Percentiles rank a stretch among this genome's conserved stretches.
Conservation (phyloP, 805 yeast genomes). For the Ogataea angusta region DNA sequence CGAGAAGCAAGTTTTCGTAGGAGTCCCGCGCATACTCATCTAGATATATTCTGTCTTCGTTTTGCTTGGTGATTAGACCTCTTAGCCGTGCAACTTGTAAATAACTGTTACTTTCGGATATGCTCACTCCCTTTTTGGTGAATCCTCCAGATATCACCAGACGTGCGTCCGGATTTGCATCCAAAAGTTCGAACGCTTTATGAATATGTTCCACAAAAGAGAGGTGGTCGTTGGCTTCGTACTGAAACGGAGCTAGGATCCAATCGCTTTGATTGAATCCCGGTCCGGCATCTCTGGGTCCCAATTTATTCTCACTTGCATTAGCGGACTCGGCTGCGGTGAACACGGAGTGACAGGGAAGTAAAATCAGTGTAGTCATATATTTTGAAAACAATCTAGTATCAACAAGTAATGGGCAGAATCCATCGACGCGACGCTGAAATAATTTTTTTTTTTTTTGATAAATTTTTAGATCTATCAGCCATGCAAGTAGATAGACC, state of each 20-base stretch:
- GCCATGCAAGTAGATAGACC: slow-evolving; percentile 11
- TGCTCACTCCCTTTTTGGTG: slow-evolving; percentile 54
- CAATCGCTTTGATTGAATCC: slow-evolving; percentile 57
- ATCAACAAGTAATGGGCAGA: too few relatives aligned
- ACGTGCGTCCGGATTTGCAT: slow-evolving; percentile 19
- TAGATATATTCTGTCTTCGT: slow-evolving; percentile 34
- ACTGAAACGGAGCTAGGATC: slow-evolving; percentile 65
- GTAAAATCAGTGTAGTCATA: slow-evolving; percentile 37
- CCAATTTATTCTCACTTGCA: neutral
- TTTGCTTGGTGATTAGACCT: slow-evolving; percentile 17
- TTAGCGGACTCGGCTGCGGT: slow-evolving; percentile 7
- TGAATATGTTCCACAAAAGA: slow-evolving; percentile 62
- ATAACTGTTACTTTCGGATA: slow-evolving; percentile 58
- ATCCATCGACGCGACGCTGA: slow-evolving; percentile 5
- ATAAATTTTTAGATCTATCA: slow-evolving; percentile 5
- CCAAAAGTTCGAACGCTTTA: slow-evolving; percentile 38
- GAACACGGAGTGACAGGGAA: slow-evolving; percentile 43
- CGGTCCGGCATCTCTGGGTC: slow-evolving; percentile 23
- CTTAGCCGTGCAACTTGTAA: slow-evolving; percentile 40
- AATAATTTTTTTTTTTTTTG: slow-evolving; percentile 2
- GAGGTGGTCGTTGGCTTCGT: slow-evolving; percentile 65
- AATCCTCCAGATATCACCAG: slow-evolving; percentile 55
- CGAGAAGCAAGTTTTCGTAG: slow-evolving; percentile 69
- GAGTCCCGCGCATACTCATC: slow-evolving; percentile 82
- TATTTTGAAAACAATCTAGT: neutral